phyloP scores from a whole-genome alignment of 768 basidiomycete genomes.

The Termitomyces sp. region DNA sequence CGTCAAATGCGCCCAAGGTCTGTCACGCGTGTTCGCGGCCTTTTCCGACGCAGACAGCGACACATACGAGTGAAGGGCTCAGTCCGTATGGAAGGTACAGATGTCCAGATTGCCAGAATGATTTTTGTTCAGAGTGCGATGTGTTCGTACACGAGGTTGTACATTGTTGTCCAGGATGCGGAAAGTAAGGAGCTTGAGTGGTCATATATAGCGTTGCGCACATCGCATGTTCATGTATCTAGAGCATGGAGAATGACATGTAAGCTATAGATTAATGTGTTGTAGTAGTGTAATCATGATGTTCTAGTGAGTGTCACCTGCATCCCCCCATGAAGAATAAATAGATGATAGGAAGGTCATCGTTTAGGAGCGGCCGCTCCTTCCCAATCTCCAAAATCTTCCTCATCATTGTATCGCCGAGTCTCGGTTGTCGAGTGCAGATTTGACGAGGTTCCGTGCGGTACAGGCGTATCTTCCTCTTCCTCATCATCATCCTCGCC shows the following conservation, averaged over 20 bases:
- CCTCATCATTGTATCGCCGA: conserved; percentile 11
- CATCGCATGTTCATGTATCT: conserved; percentile 1
- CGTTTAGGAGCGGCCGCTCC: conserved; percentile 9
- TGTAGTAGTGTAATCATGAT: conserved; percentile 5
- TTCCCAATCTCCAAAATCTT: conserved; percentile 18
- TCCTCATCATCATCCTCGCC: conserved; percentile 30
- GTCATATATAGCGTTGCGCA: neutral
- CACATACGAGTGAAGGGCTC: conserved; percentile 56
- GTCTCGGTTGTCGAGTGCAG: neutral
- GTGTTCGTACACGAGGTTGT: conserved; percentile 94
- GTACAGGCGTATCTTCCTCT: conserved; percentile 21
- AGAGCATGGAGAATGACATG: conserved; percentile 1
- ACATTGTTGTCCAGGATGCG: conserved; percentile 91
- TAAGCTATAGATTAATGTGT: conserved; percentile 10
- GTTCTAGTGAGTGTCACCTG: neutral
- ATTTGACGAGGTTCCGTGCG: conserved; percentile 8
- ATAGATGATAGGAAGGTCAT: neutral
- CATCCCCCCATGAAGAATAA: neutral
- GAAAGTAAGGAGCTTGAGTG: conserved; percentile 30
- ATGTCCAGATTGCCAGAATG: conserved; percentile 79
- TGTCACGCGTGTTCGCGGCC: conserved; percentile 82
- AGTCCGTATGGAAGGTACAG: conserved; percentile 86
- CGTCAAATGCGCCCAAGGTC: conserved; percentile 26
- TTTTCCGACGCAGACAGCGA: conserved; percentile 53
- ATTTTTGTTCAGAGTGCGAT: conserved; percentile 97